A percentile compares a stretch with the other conserved stretches of the same genome.
Evolutionary conservation across 2,329 filamentous ascomycete genomes (phyloP).

Genomic region (Ophiostoma sp.): DNA sequence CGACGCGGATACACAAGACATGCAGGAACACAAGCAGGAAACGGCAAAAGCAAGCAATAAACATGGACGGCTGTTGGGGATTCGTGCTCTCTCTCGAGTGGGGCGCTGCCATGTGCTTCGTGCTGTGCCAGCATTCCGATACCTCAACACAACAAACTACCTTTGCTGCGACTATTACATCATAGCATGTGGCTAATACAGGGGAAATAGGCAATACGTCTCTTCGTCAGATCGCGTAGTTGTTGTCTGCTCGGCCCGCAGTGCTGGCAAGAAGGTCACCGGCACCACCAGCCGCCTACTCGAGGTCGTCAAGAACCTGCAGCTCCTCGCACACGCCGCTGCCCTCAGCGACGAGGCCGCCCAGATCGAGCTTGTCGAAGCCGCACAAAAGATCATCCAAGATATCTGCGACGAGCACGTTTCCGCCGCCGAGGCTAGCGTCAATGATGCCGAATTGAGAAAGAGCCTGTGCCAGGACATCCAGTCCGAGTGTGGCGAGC

Average conservation of each 20-base stretch:
- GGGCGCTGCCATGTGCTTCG: neutral
- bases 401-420: slow-evolving; percentile 81
- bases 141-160: neutral
- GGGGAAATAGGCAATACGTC: slow-evolving; percentile 23
- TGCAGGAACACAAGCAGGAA: neutral
- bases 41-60: no score
- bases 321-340: slow-evolving; percentile 47
- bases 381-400: slow-evolving; percentile 69
- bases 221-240: slow-evolving; percentile 63
- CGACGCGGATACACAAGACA: neutral
- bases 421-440: slow-evolving; percentile 59
- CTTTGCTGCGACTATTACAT: slow-evolving; percentile 3
- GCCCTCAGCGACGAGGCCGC: slow-evolving; percentile 43
- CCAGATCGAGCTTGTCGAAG: slow-evolving; percentile 50
- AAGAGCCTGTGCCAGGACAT: slow-evolving; percentile 60
- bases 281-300: slow-evolving; percentile 87
- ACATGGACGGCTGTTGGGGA: neutral
- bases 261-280: slow-evolving; percentile 87
- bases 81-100: neutral
- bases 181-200: neutral
- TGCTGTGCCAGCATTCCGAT: neutral
- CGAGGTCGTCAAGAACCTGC: slow-evolving; percentile 54
- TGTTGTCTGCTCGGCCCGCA: slow-evolving; percentile 92
- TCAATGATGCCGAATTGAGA: slow-evolving; percentile 53
- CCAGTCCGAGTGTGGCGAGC: slow-evolving; percentile 70